Percentiles rank a stretch among this genome's conserved stretches.
Evolutionary conservation across 2,329 filamentous ascomycete species (phyloP).

Genomic region (Trichoderma pleuroti): DNA sequence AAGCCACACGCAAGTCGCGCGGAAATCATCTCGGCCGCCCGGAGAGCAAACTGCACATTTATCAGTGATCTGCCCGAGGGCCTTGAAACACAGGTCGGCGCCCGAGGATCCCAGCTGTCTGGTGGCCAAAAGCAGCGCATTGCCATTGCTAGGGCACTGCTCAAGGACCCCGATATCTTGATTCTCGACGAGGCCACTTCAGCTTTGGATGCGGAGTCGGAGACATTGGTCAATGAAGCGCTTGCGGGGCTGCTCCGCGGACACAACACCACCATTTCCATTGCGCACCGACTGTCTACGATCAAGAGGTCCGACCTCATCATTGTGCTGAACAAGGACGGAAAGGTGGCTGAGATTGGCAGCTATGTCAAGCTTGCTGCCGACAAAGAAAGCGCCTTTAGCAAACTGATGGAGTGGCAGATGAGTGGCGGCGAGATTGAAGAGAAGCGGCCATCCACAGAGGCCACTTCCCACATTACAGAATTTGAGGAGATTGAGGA

Average conservation of each 20-base stretch:
- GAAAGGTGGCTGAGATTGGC: constrained; percentile 86
- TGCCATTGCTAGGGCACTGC: constrained; percentile 87
- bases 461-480: constrained; percentile 41
- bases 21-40: constrained; percentile 82
- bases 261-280: constrained; percentile 94
- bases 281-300: constrained; percentile 90
- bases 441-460: constrained; percentile 34
- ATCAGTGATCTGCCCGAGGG: constrained; percentile 96
- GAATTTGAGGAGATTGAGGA: constrained; percentile 52
- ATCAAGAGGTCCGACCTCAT: constrained; percentile 95
- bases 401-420: constrained; percentile 98
- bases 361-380: constrained; percentile 73
- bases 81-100: constrained; percentile 88
- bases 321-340: constrained; percentile 83
- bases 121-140: constrained; percentile 98
- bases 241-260: constrained; percentile 75
- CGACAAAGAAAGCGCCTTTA: constrained; percentile 78
- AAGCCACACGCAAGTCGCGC: constrained; percentile 71
- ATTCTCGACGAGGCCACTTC: constrained; percentile 97
- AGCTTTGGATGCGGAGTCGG: constrained; percentile 91
- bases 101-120: constrained; percentile 87
- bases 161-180: constrained; percentile 94
- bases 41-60: constrained; percentile 92
- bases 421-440: constrained; percentile 76
- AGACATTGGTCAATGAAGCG: constrained; percentile 92